These are phyloP conservation scores for Annulohypoxylon bovei DNA, from an alignment of 495 filamentous ascomycete species.

Conservation along the genomic window DNA sequence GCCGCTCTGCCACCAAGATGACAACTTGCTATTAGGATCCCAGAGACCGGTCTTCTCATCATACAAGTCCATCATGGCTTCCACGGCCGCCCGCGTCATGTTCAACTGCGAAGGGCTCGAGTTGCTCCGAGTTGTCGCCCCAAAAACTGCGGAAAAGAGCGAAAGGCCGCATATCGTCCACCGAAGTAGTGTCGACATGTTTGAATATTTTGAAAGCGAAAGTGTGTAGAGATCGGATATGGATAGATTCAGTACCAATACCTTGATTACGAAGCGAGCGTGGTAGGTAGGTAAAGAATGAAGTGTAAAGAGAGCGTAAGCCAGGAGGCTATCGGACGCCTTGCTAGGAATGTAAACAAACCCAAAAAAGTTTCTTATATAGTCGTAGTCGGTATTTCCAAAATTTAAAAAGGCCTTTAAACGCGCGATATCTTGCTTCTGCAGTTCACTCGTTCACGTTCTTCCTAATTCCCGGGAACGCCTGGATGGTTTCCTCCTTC, in stretches of 20 bases:
- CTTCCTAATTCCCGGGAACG: neutral
- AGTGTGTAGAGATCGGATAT: neutral
- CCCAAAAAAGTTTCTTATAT: neutral
- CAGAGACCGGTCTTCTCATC: slow-evolving; percentile 49
- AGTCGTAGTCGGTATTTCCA: neutral
- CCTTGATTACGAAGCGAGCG: neutral
- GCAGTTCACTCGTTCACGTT: neutral
- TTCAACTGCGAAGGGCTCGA: neutral
- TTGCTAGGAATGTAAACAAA: neutral
- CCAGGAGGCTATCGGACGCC: neutral
- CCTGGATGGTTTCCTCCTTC: slow-evolving; percentile 15
- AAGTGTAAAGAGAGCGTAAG: neutral
- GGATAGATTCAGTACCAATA: neutral
- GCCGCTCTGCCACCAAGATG: slow-evolving; percentile 56
- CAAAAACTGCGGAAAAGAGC: slow-evolving; percentile 1
- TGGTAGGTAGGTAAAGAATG: neutral
- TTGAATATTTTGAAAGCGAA: neutral
- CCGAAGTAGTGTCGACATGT: slow-evolving; percentile 16
- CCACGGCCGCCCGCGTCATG: slow-evolving; percentile 43
- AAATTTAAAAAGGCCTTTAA: slow-evolving; percentile 7
- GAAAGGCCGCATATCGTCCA: slow-evolving; percentile 21
- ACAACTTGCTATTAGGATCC: slow-evolving; percentile 37
- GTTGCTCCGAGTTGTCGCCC: neutral
- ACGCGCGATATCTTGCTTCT: slow-evolving; percentile 4
- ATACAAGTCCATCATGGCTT: slow-evolving; percentile 54